A percentile compares a stretch with the other conserved stretches of the same genome.
Conservation (phyloP, 2,329 filamentous ascomycete species). For the Trichoderma lentiforme region DNA sequence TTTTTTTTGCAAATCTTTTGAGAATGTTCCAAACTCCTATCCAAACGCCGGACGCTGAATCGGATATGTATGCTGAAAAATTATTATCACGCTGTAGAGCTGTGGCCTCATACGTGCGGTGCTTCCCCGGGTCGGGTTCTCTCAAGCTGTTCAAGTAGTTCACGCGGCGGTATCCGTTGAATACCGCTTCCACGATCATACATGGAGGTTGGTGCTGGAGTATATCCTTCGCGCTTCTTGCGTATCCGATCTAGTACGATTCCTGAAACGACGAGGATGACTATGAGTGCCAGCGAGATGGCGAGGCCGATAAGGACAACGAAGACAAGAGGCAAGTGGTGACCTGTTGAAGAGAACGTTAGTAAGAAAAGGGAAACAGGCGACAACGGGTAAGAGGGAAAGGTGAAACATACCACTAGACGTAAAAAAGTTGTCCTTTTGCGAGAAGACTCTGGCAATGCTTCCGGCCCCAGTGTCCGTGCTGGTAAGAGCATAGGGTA, state of each 20-base stretch:
- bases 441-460: conserved; percentile 78
- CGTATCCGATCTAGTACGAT: conserved; percentile 72
- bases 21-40: conserved; percentile 26
- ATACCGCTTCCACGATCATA: conserved; percentile 59
- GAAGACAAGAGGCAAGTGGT: conserved; percentile 66
- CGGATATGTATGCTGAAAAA: conserved; percentile 30
- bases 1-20: conserved; percentile 1
- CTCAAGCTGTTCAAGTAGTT: conserved; percentile 54
- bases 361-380: neutral
- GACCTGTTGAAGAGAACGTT: neutral
- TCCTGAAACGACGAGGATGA: conserved; percentile 72
- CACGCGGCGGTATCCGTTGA: conserved; percentile 57
- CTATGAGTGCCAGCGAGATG: conserved; percentile 72
- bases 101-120: conserved; percentile 46
- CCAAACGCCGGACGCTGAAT: conserved; percentile 36
- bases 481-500: conserved; percentile 74
- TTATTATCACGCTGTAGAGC: neutral
- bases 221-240: conserved; percentile 75
- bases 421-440: conserved; percentile 74
- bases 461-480: conserved; percentile 64
- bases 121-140: conserved; percentile 44
- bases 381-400: neutral
- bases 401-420: conserved; percentile 47
- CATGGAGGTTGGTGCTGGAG: conserved; percentile 68
- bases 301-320: conserved; percentile 78